Evolutionary conservation across 129 eudicot genomes (phyloP), one percentile per base, ranked within the genome.

Genomic region (Flaveria trinervia): DNA sequence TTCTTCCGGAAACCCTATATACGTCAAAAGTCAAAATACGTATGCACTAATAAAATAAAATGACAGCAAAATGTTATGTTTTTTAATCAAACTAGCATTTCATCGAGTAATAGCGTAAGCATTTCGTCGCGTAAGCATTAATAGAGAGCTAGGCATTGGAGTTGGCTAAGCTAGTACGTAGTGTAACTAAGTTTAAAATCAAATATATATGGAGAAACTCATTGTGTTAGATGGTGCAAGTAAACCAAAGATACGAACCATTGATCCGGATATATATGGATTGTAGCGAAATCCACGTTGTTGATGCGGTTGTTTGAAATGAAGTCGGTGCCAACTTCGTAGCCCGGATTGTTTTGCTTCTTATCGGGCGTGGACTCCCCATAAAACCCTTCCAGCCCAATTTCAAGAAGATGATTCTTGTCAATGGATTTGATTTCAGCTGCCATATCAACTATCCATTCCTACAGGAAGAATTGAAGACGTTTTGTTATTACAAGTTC

Each of bases 331-430:
- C 88, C 88, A 61, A 81, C 80, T 54, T 78, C 78, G 22, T 77
- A 81, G 16, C 85, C 80, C 39, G 86, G 84, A 70, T 86, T 82
- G 56, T 25, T 57, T 59, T 82, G 80, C 18, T 75, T 75, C 77
- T 52, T 76, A 6, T 82, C 83, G 1, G 81, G 73, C 73, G 77
- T 72, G 15, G 82, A 64, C 43, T 73, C 80, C 5, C 88, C 88
- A 18, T 81, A 85, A 55, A 85, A 85, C 41, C 85, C 85, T 81
- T 85, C 88, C 2, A 68, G 84, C 7, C 86, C 85, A 30, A 83
- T 52, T 71, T 76, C 86, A 20, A 86, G 48, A 50, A 86, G 84
- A 82, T 86, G 89, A 2, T 86, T 79, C 16, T 51, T 75, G 65
- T 86, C 89, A 18, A 86, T 75, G 43, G 83, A 79, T 64, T 83